These are phyloP conservation scores for Blastocystis sp. DNA, from an alignment of 352 stramenopile species.

Conservation along the genomic window DNA sequence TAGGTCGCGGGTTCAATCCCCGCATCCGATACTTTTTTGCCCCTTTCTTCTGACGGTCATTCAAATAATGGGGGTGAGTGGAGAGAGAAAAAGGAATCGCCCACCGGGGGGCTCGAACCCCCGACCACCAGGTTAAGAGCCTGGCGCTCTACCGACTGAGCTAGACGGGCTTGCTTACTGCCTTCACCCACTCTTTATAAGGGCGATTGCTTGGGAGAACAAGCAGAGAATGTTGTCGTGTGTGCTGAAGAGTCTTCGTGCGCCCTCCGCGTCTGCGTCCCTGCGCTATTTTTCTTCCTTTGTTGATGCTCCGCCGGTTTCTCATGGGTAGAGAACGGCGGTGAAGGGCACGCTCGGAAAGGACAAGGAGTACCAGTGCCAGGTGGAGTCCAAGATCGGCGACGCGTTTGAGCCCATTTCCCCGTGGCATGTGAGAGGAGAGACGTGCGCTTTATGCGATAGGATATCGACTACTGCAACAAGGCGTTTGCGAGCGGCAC, in stretches of 20 bases:
- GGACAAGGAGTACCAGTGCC: conserved; percentile 50
- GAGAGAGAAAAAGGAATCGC: conserved; percentile 15
- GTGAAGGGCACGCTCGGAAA: conserved; percentile 33
- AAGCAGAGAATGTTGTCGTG: neutral
- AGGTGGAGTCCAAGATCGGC: conserved; percentile 10
- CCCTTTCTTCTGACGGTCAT: neutral
- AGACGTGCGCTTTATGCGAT: neutral
- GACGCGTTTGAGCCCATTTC: conserved; percentile 5
- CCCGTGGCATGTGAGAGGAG: conserved; percentile 44
- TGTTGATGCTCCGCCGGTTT: conserved; percentile 5
- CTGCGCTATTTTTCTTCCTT: neutral
- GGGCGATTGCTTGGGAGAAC: neutral
- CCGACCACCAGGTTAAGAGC: conserved; percentile 59
- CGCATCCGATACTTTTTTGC: conserved; percentile 19
- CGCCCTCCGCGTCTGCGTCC: neutral
- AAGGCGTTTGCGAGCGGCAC: conserved; percentile 5
- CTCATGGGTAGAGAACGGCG: conserved; percentile 25
- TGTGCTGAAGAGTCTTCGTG: neutral
- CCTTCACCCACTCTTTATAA: neutral
- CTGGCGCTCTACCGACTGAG: conserved; percentile 59
- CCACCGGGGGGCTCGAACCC: conserved; percentile 55
- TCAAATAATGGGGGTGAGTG: neutral
- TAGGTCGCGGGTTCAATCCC: conserved; percentile 32
- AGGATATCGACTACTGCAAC: conserved; percentile 19
- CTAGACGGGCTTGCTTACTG: conserved; percentile 33